phyloP scores from a whole-genome alignment of 2,329 filamentous ascomycete species.

The Alternaria arborescens region DNA sequence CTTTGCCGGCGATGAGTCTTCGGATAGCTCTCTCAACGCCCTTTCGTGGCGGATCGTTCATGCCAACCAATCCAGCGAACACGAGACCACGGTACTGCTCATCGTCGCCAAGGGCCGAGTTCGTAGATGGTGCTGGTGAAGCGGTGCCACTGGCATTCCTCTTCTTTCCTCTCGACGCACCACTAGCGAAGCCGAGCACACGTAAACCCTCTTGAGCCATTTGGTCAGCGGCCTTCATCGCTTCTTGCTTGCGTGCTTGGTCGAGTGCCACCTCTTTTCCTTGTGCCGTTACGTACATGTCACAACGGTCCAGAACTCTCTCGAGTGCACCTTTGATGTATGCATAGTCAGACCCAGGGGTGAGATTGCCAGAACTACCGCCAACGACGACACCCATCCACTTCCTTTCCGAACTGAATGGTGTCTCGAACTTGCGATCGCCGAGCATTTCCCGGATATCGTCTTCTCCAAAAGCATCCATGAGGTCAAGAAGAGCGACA shows the following conservation, averaged over 20 bases:
- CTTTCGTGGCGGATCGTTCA: conserved; percentile 94
- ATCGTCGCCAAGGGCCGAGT: conserved; percentile 61
- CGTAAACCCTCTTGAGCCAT: conserved; percentile 91
- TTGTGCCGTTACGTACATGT: conserved; percentile 87
- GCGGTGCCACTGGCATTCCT: conserved; percentile 44
- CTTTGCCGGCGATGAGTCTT: conserved; percentile 89
- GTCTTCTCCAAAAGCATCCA: conserved; percentile 90
- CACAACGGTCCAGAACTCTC: conserved; percentile 83
- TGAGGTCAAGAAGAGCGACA: conserved; percentile 92
- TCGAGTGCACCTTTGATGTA: conserved; percentile 97
- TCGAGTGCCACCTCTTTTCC: conserved; percentile 89
- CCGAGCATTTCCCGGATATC: conserved; percentile 89
- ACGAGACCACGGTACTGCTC: conserved; percentile 83
- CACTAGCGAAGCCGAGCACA: conserved; percentile 93
- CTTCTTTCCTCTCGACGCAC: conserved; percentile 59
- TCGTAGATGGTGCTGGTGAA: conserved; percentile 35
- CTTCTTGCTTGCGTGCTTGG: conserved; percentile 75
- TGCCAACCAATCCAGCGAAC: conserved; percentile 92
- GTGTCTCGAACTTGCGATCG: conserved; percentile 82
- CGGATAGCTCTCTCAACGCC: conserved; percentile 90
- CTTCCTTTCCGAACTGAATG: conserved; percentile 96
- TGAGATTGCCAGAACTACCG: conserved; percentile 58
- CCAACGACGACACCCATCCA: conserved; percentile 96
- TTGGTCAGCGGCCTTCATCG: conserved; percentile 77
- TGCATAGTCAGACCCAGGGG: conserved; percentile 75